Base-by-base conservation (phyloP, 1,284 basidiomycete species). In the Austropuccinia psidii region DNA sequence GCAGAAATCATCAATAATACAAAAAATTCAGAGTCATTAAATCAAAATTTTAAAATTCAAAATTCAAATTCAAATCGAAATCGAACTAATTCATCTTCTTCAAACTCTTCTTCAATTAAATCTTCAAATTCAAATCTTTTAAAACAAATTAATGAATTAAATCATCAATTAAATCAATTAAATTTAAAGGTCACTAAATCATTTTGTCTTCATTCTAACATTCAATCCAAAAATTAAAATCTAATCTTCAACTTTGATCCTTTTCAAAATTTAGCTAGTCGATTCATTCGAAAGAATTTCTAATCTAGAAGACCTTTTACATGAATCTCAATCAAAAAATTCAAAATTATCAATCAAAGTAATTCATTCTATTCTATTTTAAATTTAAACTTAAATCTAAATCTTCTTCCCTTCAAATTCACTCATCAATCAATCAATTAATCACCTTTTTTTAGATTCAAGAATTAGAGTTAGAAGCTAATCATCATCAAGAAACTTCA, bases 241-340 rank as follows among this genome's bases (percentile, higher is more conserved):
- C 4, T 54, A n/a, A 17, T 19, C 15, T 29, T 54, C 52, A 54
- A 24, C 27, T 29, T 54, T 15, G 15, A 24, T 29, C 52, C 19
- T 35, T 87, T 90, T 79, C 88, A 97, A 98, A 81, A 83, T 85
- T 79, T 97, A 98, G 81, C 89, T 98, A 58, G 91, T 98, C 75
- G 84, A 86, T 70, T 92, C 90, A 1, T 96, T 97, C 81, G 90
- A 94, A 79, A 87, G 90, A 57, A 88, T 95, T 50, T 93, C 93
- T 13, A 89, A 93, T 83, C 85, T 98, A 73, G 95, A 98, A 81
- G 95, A 98, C 80, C 86, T 91, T 76, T 82, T 96, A 17, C 90
- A 93, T 77, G 84, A 89, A 78, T 79, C 13, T 31, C 29, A n/a
- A 4, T 9, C 37, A 29, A 31, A 43, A 1, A n/a, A 50, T 64